A percentile compares a stretch with the other conserved stretches of the same genome.
Conservation (phyloP, 805 yeast species). For the Candida montana region DNA sequence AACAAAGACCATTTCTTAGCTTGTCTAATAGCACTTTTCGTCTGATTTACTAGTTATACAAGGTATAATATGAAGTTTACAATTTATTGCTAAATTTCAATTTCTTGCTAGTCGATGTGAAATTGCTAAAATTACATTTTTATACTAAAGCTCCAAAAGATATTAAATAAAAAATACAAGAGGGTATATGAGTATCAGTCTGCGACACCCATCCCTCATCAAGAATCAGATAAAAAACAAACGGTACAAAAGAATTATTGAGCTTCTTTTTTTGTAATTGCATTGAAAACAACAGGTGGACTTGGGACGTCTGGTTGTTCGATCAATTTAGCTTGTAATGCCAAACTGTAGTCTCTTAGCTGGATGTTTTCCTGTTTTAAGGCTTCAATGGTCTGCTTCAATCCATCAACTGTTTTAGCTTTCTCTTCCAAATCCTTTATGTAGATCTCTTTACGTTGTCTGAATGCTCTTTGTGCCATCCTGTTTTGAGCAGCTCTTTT, state of each 20-base stretch:
- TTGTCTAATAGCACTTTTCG: too few species aligned
- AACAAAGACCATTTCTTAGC: constrained; percentile 14
- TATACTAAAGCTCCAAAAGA: too few species aligned
- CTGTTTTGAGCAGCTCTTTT: constrained; percentile 92
- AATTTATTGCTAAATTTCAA: background rate
- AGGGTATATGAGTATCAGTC: too few species aligned
- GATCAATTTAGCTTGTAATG: constrained; percentile 61
- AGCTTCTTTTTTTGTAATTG: constrained; percentile 3
- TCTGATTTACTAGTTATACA: too few species aligned
- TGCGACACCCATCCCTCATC: constrained; percentile 3
- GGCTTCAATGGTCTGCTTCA: constrained; percentile 61
- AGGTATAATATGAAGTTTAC: too few species aligned
- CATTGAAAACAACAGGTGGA: constrained; percentile 28
- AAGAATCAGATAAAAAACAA: background rate
- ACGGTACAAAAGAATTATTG: too few species aligned
- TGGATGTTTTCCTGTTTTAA: constrained; percentile 65
- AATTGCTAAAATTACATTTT: too few species aligned
- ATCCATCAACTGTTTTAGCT: constrained; percentile 55
- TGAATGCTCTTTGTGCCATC: constrained; percentile 86
- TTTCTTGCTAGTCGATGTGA: background rate
- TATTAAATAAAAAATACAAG: too few species aligned
- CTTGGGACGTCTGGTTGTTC: constrained; percentile 42
- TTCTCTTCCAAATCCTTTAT: constrained; percentile 74
- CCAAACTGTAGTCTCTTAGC: constrained; percentile 66
- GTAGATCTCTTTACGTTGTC: constrained; percentile 77